Conservation (phyloP, 2,329 filamentous ascomycete genomes). For the Chaetoscypha palmicola region DNA sequence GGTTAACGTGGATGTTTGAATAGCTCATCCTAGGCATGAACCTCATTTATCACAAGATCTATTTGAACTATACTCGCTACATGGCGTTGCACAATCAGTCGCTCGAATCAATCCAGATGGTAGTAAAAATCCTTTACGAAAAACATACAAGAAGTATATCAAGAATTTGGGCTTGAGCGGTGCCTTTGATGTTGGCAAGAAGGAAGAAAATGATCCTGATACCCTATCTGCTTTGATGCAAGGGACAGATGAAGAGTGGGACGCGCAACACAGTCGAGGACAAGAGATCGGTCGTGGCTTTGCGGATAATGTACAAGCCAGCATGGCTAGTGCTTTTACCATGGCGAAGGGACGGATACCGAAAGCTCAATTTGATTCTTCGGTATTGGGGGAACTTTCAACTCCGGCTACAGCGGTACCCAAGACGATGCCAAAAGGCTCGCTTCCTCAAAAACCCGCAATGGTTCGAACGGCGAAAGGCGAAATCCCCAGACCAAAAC, state of each 20-base stretch:
- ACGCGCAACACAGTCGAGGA: conserved; percentile 45
- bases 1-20: conserved; percentile 30
- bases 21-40: conserved; percentile 33
- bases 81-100: conserved; percentile 51
- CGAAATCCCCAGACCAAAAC: conserved; percentile 47
- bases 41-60: conserved; percentile 49
- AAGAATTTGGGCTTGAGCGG: conserved; percentile 56
- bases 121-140: conserved; percentile 59
- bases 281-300: conserved; percentile 50
- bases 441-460: conserved; percentile 12
- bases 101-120: conserved; percentile 58
- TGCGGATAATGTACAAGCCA: conserved; percentile 37
- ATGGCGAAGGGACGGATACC: conserved; percentile 52
- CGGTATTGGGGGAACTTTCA: conserved; percentile 52
- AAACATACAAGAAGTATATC: conserved; percentile 63
- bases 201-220: conserved; percentile 44
- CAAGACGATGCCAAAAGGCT: conserved; percentile 12
- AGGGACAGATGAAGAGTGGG: conserved; percentile 51
- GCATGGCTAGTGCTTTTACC: conserved; percentile 44
- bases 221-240: conserved; percentile 47
- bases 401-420: conserved; percentile 20
- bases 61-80: conserved; percentile 51
- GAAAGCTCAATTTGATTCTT: conserved; percentile 48
- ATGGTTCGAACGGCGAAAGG: conserved; percentile 11
- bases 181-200: conserved; percentile 53